Percentiles rank a stretch among this genome's conserved stretches.
Conservation (phyloP, 2,329 filamentous ascomycete species). For the Trichoderma aggressivum region DNA sequence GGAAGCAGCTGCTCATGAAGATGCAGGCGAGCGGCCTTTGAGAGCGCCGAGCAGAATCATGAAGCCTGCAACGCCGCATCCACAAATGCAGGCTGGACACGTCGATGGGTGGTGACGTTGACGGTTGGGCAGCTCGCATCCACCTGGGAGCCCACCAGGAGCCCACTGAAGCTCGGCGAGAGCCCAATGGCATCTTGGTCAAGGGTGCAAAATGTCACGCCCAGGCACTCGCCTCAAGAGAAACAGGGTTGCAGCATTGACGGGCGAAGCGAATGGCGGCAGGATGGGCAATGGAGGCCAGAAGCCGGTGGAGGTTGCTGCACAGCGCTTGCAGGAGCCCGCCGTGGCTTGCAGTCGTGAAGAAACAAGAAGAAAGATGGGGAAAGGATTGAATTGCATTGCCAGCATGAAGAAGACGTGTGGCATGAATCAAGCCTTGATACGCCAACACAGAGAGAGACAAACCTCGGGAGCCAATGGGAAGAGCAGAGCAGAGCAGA, state of each 20-base stretch:
- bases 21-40: not conserved
- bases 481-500: not conserved
- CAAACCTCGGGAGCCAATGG: not conserved
- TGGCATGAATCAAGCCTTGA: no score
- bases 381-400: not conserved
- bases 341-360: not conserved
- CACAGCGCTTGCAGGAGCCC: slow-evolving; percentile 7
- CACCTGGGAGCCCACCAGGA: not conserved
- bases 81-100: slow-evolving; percentile 18
- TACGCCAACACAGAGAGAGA: not conserved
- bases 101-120: slow-evolving; percentile 16
- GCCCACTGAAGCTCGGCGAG: not conserved
- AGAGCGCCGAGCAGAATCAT: not conserved
- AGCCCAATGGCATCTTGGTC: not conserved
- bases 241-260: slow-evolving; percentile 5
- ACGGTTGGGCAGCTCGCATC: slow-evolving; percentile 8
- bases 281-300: not conserved
- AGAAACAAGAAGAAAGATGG: not conserved
- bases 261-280: not conserved
- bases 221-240: not conserved
- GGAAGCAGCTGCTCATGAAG: no score
- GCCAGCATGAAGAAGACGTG: no score
- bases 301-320: slow-evolving; percentile 6
- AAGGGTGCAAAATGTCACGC: not conserved
- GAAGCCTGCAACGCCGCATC: slow-evolving; percentile 8